These are phyloP conservation scores for Pholiota molesta DNA, from an alignment of 768 basidiomycete species.

Conservation along the genomic window DNA sequence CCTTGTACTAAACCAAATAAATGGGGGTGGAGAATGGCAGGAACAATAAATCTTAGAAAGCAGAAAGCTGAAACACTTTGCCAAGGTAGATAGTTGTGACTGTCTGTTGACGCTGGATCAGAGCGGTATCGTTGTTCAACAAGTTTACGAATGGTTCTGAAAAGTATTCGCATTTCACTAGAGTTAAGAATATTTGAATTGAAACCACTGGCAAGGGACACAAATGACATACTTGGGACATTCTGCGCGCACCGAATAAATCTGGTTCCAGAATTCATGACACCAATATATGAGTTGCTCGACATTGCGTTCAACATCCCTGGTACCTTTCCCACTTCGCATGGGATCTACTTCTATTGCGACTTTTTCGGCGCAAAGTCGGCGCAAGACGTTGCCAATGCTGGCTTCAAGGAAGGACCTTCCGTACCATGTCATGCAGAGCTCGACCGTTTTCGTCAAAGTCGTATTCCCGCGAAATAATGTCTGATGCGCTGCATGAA, in stretches of 20 bases:
- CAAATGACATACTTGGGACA: conserved; percentile 68
- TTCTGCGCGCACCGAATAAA: conserved; percentile 70
- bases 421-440: conserved; percentile 84
- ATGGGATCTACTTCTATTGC: conserved; percentile 83
- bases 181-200: conserved; percentile 11
- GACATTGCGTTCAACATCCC: conserved; percentile 67
- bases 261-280: conserved; percentile 78
- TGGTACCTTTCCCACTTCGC: conserved; percentile 60
- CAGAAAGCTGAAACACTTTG: conserved; percentile 90
- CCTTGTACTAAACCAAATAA: conserved; percentile 80
- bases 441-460: conserved; percentile 76
- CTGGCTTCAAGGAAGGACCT: conserved; percentile 78
- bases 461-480: conserved; percentile 72
- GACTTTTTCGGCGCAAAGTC: conserved; percentile 71
- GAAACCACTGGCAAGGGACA: neutral
- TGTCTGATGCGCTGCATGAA: conserved; percentile 66
- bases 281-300: conserved; percentile 79
- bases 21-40: conserved; percentile 88
- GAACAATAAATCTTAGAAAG: conserved; percentile 88
- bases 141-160: conserved; percentile 68
- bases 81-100: conserved; percentile 62
- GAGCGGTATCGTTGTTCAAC: conserved; percentile 68
- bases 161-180: conserved; percentile 75
- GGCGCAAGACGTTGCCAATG: conserved; percentile 70
- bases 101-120: conserved; percentile 41